A percentile compares a stretch with the other conserved stretches of the same genome.
Conservation (phyloP, 2,329 filamentous ascomycete genomes). For the Microdochium nivale region DNA sequence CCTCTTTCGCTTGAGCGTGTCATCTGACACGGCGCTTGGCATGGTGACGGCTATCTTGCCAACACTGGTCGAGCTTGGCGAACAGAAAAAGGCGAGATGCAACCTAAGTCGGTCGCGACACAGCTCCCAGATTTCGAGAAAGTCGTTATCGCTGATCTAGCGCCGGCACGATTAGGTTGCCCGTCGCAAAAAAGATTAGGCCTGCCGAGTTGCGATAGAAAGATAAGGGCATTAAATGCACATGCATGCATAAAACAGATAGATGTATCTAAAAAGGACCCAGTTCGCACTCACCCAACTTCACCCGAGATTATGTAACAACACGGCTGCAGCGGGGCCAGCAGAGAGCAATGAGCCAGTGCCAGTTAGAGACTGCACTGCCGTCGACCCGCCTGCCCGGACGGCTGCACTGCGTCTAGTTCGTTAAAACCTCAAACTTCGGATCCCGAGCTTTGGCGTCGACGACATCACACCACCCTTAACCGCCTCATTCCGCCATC, state of each 20-base stretch:
- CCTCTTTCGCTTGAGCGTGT: slow-evolving; percentile 44
- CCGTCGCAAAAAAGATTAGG: background rate
- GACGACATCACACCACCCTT: slow-evolving; percentile 30
- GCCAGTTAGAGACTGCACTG: background rate
- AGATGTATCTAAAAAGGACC: too few relatives aligned
- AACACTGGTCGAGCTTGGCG: background rate
- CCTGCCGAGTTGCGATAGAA: background rate
- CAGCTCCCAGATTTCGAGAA: background rate
- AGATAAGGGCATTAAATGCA: too few relatives aligned
- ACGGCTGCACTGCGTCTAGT: slow-evolving; percentile 2
- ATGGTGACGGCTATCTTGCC: slow-evolving; percentile 10
- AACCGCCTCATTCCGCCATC: slow-evolving; percentile 44
- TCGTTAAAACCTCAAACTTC: slow-evolving; percentile 32
- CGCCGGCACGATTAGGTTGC: background rate
- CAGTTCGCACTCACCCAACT: background rate
- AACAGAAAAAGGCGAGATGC: background rate
- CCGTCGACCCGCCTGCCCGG: background rate
- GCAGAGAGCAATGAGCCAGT: background rate
- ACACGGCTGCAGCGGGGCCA: background rate
- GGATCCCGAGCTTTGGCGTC: slow-evolving; percentile 26
- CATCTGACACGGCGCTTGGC: slow-evolving; percentile 15
- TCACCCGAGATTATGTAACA: background rate
- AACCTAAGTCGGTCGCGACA: background rate
- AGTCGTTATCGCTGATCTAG: background rate
- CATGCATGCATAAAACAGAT: too few relatives aligned